A percentile compares a stretch with the other conserved stretches of the same genome.
These are phyloP conservation scores for Moniliella sp. DNA, from an alignment of 1,284 basidiomycete genomes.

Conservation along the genomic window DNA sequence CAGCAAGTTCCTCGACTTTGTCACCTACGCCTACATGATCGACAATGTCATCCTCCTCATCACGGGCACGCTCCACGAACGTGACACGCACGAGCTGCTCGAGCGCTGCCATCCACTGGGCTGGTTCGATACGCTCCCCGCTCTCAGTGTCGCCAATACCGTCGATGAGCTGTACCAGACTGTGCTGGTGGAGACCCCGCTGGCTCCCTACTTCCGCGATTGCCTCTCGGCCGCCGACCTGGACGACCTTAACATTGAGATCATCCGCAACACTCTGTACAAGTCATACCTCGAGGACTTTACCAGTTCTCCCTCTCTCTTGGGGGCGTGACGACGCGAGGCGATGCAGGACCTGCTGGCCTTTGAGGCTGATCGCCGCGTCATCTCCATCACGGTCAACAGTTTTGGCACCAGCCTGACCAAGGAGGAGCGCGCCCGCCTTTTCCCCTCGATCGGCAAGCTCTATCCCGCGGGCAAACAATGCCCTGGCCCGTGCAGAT, in stretches of 20 bases:
- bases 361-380: slow-evolving; percentile 88
- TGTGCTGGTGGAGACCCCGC: slow-evolving; percentile 85
- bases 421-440: slow-evolving; percentile 82
- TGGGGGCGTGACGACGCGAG: slow-evolving; percentile 65
- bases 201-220: slow-evolving; percentile 93
- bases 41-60: slow-evolving; percentile 96
- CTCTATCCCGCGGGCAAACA: slow-evolving; percentile 91
- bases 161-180: slow-evolving; percentile 96
- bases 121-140: slow-evolving; percentile 93
- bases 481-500: slow-evolving; percentile 73
- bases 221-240: slow-evolving; percentile 85
- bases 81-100: slow-evolving; percentile 86
- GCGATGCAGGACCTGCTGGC: slow-evolving; percentile 71
- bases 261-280: slow-evolving; percentile 98
- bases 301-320: slow-evolving; percentile 53
- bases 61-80: slow-evolving; percentile 84
- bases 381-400: slow-evolving; percentile 97
- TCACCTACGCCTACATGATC: slow-evolving; percentile 98
- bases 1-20: slow-evolving; percentile 83
- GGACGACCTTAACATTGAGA: slow-evolving; percentile 97
- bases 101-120: slow-evolving; percentile 92
- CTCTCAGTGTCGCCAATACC: slow-evolving; percentile 91
- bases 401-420: slow-evolving; percentile 83
- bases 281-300: slow-evolving; percentile 98
- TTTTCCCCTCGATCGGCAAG: slow-evolving; percentile 80